Base-by-base conservation (phyloP, 2,329 filamentous ascomycete genomes). In the Clarireedia paspali region DNA sequence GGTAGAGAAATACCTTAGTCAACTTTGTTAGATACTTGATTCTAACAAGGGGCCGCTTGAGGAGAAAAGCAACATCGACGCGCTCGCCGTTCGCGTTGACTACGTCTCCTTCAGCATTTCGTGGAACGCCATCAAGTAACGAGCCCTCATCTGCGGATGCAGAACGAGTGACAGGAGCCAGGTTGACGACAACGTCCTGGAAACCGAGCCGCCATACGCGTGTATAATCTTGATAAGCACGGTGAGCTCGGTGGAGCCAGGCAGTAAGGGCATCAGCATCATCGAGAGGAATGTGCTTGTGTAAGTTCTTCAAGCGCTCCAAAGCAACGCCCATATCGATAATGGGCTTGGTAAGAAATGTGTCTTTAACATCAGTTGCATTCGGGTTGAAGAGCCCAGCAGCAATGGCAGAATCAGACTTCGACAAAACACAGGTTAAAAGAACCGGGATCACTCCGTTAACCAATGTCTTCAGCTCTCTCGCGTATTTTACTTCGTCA, bases 391-490 rank as follows among this genome's bases (percentile, higher is more conserved):
- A 91, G 2, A 92, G 74, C 4, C 85, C 84, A 20, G 82, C 80
- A 3, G 82, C 80, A 48, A 83, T 77, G 14, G 80, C 79, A 6
- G 81, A 80, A 60, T 84, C 81, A 1, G 83, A 83, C 58, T 88
- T 84, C 9, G 84, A 87, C 12, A 96, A 79, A 7, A 95, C 88
- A 62, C 91, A 89, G 9, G 86, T 89, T 51, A 99, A 75, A 2
- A 99, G 79, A 2, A 97, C 92, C 0, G 94, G 94, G 55, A 99
- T 89, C 23, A 99, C 92, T 55, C 94, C 94, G 64, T 96, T 91
- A 6, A 97, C 91, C 34, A 99, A 74, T 0, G 94, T 96, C 67
- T 91, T 90, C 34, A 99, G 78, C 71, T 99, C 94, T 54, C 91
- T 82, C 72, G 87, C 86, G 68, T 97, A 99, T 63, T 94, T 87